phyloP scores from a whole-genome alignment of 2,329 filamentous ascomycete genomes.

The Alternaria longipes region DNA sequence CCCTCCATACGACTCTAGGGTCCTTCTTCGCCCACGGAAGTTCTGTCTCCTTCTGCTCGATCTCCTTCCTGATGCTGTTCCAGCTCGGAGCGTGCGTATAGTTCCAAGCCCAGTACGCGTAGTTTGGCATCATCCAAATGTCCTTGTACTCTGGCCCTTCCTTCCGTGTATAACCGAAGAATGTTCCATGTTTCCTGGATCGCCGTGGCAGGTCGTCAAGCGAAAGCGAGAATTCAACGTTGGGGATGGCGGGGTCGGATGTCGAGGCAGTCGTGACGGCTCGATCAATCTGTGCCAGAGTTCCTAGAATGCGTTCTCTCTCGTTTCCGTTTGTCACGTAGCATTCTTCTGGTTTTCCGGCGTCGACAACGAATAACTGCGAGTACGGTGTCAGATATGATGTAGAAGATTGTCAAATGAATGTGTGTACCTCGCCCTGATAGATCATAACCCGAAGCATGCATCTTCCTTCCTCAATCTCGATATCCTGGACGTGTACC shows the following conservation, averaged over 20 bases:
- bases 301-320: conserved; percentile 46
- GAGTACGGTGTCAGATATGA: conserved; percentile 14
- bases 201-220: conserved; percentile 46
- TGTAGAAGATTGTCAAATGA: neutral
- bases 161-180: conserved; percentile 46
- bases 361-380: conserved; percentile 44
- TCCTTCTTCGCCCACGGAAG: conserved; percentile 44
- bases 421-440: conserved; percentile 39
- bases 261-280: conserved; percentile 37
- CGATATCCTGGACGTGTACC: conserved; percentile 40
- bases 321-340: conserved; percentile 48
- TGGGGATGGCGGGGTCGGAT: conserved; percentile 40
- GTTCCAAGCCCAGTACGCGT: conserved; percentile 49
- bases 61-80: conserved; percentile 45
- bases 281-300: conserved; percentile 46
- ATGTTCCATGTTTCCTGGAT: conserved; percentile 36
- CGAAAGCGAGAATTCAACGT: conserved; percentile 45
- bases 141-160: conserved; percentile 39
- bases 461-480: conserved; percentile 40
- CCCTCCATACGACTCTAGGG: conserved; percentile 43
- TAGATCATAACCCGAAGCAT: conserved; percentile 46
- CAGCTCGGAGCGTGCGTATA: conserved; percentile 48
- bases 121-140: conserved; percentile 49
- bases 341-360: conserved; percentile 43
- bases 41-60: conserved; percentile 32